Conservation (phyloP, 805 yeast species). For the Pichia eremophila region DNA sequence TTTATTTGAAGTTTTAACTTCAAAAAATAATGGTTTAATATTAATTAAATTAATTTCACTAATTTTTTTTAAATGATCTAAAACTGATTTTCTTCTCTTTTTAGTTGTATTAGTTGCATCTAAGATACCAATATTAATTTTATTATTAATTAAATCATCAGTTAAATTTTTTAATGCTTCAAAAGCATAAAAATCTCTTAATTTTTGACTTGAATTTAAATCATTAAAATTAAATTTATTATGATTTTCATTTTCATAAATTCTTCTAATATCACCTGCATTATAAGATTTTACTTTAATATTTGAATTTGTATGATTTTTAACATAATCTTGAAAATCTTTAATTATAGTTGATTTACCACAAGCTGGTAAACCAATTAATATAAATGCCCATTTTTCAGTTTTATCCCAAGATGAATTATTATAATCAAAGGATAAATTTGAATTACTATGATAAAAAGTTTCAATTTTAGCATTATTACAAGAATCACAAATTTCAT, state of each 20-base stretch:
- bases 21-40: slow-evolving; percentile 44
- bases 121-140: slow-evolving; percentile 85
- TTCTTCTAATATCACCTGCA: slow-evolving; percentile 44
- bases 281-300: slow-evolving; percentile 31
- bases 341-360: slow-evolving; percentile 58
- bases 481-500: background rate
- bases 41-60: too few relatives aligned
- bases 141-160: slow-evolving; percentile 60
- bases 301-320: slow-evolving; percentile 7
- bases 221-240: slow-evolving; percentile 22
- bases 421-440: background rate
- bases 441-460: background rate
- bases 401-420: slow-evolving; percentile 5
- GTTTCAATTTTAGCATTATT: background rate
- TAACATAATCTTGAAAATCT: slow-evolving; percentile 20
- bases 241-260: slow-evolving; percentile 18
- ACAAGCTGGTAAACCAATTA: slow-evolving; percentile 87
- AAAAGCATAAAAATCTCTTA: slow-evolving; percentile 90
- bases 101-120: slow-evolving; percentile 63
- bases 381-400: slow-evolving; percentile 25
- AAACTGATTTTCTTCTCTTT: slow-evolving; percentile 45
- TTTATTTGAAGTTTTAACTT: slow-evolving; percentile 48
- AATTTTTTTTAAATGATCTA: slow-evolving; percentile 43
- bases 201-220: slow-evolving; percentile 36
- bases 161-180: slow-evolving; percentile 77